A percentile compares a stretch with the other conserved stretches of the same genome.
phyloP scores from a whole-genome alignment of 176 grass and related monocot species.

The Zoysia japonica region DNA sequence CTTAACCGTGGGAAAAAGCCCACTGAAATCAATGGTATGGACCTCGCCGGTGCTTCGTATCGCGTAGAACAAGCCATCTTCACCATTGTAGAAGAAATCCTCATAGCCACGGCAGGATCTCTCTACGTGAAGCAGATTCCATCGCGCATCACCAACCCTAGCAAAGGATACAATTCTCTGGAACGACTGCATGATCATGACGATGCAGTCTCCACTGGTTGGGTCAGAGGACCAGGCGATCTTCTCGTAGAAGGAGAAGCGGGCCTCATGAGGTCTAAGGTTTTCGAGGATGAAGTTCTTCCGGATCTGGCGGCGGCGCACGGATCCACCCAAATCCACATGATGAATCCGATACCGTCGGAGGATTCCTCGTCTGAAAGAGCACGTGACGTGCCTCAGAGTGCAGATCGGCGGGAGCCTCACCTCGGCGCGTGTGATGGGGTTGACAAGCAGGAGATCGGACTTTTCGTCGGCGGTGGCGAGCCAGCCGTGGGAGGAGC shows the following conservation, averaged over 20 bases:
- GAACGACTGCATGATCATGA: background rate
- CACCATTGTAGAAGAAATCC: background rate
- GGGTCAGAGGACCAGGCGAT: background rate
- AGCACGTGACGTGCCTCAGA: background rate
- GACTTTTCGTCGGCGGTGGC: background rate
- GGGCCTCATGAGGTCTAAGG: background rate
- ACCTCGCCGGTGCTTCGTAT: background rate
- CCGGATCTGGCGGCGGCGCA: too few relatives aligned
- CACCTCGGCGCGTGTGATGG: background rate
- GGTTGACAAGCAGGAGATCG: background rate
- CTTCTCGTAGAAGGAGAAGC: background rate
- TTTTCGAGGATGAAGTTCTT: background rate
- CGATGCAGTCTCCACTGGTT: background rate
- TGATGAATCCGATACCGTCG: background rate
- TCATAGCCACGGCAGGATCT: background rate
- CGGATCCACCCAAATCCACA: background rate
- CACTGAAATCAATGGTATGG: background rate
- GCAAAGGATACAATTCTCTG: background rate
- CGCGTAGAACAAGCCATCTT: background rate
- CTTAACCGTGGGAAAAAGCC: background rate
- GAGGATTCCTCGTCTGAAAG: background rate
- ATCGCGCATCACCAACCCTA: background rate
- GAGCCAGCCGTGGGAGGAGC: slow-evolving; percentile 6
- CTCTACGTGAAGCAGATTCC: background rate
- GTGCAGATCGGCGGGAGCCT: background rate